phyloP scores from a whole-genome alignment of 176 grass and related monocot genomes.

The Cenchrus americanus region DNA sequence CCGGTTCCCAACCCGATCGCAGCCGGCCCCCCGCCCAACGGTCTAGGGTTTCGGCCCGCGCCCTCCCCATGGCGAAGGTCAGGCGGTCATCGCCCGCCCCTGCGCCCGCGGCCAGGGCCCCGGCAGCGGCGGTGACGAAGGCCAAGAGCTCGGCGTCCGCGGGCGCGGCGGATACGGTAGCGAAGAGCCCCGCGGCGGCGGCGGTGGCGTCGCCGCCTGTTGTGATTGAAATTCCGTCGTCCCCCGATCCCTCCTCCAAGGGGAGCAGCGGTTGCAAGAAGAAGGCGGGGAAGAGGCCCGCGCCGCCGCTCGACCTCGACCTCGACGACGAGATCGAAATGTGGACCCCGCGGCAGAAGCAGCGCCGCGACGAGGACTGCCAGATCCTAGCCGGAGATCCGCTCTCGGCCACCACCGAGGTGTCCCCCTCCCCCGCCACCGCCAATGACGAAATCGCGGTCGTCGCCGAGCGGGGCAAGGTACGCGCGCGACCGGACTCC shows the following conservation, averaged over 20 bases:
- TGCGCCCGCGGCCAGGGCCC: background rate
- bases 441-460: conserved; percentile 51
- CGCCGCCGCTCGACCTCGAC: conserved; percentile 30
- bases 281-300: conserved; percentile 32
- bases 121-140: conserved; percentile 14
- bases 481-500: background rate
- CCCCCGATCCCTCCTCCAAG: background rate
- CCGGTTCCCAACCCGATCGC: background rate
- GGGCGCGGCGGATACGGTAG: background rate
- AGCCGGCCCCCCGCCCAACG: too few relatives aligned
- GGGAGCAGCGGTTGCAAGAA: background rate
- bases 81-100: conserved; percentile 18
- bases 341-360: conserved; percentile 58
- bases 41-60: conserved; percentile 9
- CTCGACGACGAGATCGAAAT: conserved; percentile 59
- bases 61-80: background rate
- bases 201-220: background rate
- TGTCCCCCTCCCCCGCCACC: background rate
- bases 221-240: conserved; percentile 54
- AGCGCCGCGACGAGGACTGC: conserved; percentile 65
- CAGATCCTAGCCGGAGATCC: conserved; percentile 63
- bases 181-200: background rate
- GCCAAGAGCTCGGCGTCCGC: background rate
- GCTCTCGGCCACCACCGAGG: conserved; percentile 2
- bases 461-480: conserved; percentile 70